phyloP scores from a whole-genome alignment of 306 rosid species.

The Coriaria nepalensis region DNA sequence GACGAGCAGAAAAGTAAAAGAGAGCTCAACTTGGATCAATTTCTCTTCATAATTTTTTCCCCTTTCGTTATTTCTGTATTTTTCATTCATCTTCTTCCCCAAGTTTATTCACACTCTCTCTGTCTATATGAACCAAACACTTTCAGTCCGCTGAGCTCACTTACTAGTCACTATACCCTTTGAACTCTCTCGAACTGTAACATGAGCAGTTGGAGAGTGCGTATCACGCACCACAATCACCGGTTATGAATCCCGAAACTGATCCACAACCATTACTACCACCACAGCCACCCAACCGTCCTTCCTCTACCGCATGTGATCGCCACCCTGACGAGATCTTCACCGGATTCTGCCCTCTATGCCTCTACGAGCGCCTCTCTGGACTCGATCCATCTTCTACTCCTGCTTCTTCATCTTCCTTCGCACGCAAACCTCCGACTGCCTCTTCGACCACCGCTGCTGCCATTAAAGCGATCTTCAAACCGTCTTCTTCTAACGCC shows the following conservation, averaged over 20 bases:
- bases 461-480: neutral
- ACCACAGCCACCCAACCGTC: constrained; percentile 35
- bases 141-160: too few relatives aligned
- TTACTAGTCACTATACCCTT: neutral
- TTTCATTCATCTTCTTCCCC: too few relatives aligned
- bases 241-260: constrained; percentile 79
- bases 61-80: too few relatives aligned
- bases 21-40: too few relatives aligned
- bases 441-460: constrained; percentile 18
- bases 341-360: constrained; percentile 92
- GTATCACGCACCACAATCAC: constrained; percentile 19
- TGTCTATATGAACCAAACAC: too few relatives aligned
- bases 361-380: constrained; percentile 96
- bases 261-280: constrained; percentile 26
- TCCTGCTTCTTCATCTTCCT: constrained; percentile 30
- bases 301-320: constrained; percentile 62
- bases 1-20: too few relatives aligned
- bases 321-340: constrained; percentile 73
- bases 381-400: constrained; percentile 53
- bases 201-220: constrained; percentile 51
- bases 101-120: too few relatives aligned
- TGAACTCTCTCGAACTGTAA: constrained; percentile 24
- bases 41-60: too few relatives aligned
- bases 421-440: constrained; percentile 43
- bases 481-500: neutral